Percentiles rank a stretch among this genome's conserved stretches.
Conservation (phyloP, 257 asterid species). For the Solanum sejunctum region DNA sequence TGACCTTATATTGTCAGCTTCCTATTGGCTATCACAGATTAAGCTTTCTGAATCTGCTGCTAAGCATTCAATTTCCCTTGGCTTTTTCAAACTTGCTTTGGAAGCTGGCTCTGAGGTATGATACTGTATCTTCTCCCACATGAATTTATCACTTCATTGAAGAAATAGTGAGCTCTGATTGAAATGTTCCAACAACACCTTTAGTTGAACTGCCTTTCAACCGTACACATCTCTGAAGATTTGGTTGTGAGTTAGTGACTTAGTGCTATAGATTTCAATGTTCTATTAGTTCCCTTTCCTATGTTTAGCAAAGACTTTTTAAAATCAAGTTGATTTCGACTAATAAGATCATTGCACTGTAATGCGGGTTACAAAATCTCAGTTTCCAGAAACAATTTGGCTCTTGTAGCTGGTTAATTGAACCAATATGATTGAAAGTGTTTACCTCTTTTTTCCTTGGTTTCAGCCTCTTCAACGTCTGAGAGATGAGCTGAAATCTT, state of each 20-base stretch:
- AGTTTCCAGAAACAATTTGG: neutral
- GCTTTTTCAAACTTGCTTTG: constrained; percentile 73
- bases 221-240: neutral
- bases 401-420: neutral
- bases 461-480: constrained; percentile 63
- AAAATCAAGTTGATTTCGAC: neutral
- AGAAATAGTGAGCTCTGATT: neutral
- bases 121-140: neutral
- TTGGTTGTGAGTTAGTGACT: neutral
- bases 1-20: constrained; percentile 52
- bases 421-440: neutral
- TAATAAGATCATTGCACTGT: neutral
- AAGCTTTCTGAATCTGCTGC: constrained; percentile 70
- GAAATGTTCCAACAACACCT: neutral
- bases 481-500: constrained; percentile 66
- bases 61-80: constrained; percentile 73
- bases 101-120: constrained; percentile 87
- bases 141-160: neutral
- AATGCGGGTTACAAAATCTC: neutral
- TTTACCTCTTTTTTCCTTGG: neutral
- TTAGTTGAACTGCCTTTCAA: neutral
- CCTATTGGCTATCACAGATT: constrained; percentile 85
- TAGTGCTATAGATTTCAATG: neutral
- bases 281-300: neutral
- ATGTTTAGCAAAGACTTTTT: neutral